Conservation (phyloP, 2,329 filamentous ascomycete species). For the Rhynchosporium secalis region DNA sequence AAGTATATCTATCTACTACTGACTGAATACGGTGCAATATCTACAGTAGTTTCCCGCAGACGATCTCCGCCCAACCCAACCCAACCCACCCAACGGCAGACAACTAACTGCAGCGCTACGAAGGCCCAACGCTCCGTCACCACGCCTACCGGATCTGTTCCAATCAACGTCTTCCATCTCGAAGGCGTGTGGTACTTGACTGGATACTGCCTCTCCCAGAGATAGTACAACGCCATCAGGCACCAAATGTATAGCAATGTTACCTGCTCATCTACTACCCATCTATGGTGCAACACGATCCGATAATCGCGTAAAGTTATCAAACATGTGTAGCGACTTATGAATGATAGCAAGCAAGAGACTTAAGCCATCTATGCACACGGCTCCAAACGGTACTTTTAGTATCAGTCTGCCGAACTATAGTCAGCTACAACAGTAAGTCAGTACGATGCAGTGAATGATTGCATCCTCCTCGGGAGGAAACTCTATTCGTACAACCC, state of each 20-base stretch:
- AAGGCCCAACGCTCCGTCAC: conserved; percentile 8
- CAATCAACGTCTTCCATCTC: conserved; percentile 6
- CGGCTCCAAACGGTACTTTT: background rate
- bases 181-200: conserved; percentile 18
- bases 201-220: conserved; percentile 15
- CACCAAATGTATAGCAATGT: too few species aligned
- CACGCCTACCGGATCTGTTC: conserved; percentile 12
- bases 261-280: too few species aligned
- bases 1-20: too few species aligned
- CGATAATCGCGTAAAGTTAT: background rate
- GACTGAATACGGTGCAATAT: background rate
- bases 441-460: background rate
- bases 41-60: conserved; percentile 8
- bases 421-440: too few species aligned
- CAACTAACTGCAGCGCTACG: background rate
- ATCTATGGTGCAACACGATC: background rate
- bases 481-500: conserved; percentile 1
- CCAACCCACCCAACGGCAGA: background rate
- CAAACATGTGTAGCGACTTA: background rate
- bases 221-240: background rate
- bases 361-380: background rate
- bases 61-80: background rate
- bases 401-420: conserved; percentile 2
- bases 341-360: background rate
- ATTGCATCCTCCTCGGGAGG: background rate